Percentiles rank a stretch among this genome's conserved stretches.
Evolutionary conservation across 352 stramenopile species (phyloP).

Genomic region (Phytophthora rubi): DNA sequence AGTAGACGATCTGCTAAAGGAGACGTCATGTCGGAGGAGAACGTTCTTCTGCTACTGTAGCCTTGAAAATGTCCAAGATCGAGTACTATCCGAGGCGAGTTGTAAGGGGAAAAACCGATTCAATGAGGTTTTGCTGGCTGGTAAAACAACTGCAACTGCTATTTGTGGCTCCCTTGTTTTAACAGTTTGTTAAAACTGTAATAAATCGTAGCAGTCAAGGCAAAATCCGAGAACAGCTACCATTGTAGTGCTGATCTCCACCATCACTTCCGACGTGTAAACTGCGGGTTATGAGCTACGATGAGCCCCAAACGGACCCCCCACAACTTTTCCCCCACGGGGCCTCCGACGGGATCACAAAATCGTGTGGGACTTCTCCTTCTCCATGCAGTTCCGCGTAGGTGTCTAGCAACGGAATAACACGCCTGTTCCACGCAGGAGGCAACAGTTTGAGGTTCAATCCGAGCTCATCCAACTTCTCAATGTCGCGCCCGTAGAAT

Average conservation of each 20-base stretch:
- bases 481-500: background rate
- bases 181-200: too few species aligned
- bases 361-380: background rate
- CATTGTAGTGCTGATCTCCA: background rate
- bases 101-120: too few species aligned
- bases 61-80: slow-evolving; percentile 47
- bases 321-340: background rate
- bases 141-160: too few species aligned
- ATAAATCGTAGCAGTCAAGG: too few species aligned
- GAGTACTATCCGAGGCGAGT: slow-evolving; percentile 24
- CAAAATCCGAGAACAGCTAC: background rate
- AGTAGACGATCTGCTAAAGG: slow-evolving; percentile 13
- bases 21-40: slow-evolving; percentile 38
- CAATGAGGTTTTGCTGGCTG: background rate
- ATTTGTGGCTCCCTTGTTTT: too few species aligned
- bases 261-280: background rate
- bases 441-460: background rate
- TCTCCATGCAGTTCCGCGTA: background rate
- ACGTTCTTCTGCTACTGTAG: slow-evolving; percentile 38
- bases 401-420: background rate
- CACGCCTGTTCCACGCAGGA: background rate
- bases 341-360: background rate
- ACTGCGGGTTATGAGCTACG: background rate
- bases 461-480: background rate
- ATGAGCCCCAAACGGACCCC: background rate